These are phyloP conservation scores for Eucalyptus erythrocorys DNA, from an alignment of 345 rosid species.

Conservation along the genomic window DNA sequence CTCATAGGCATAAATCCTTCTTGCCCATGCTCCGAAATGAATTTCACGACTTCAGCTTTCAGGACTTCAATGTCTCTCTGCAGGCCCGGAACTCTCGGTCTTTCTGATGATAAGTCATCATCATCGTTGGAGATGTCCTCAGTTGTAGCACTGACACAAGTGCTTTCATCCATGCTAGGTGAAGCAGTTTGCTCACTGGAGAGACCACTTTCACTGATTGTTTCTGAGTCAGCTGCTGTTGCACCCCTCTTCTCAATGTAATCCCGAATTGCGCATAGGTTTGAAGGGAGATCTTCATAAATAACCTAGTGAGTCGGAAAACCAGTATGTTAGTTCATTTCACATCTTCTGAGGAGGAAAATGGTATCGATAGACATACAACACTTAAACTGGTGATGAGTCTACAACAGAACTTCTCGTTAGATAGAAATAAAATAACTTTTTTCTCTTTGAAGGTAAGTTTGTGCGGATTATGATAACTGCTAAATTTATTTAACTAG, in stretches of 20 bases:
- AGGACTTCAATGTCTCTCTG: constrained; percentile 73
- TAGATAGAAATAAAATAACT: not conserved
- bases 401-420: not conserved
- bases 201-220: constrained; percentile 12
- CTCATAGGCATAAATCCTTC: constrained; percentile 99
- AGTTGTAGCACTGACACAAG: not conserved
- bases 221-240: constrained; percentile 23
- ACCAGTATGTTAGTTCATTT: not conserved
- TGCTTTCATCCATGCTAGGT: constrained; percentile 6
- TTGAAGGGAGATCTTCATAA: constrained; percentile 96
- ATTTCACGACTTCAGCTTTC: constrained; percentile 73
- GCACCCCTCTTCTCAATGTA: constrained; percentile 55
- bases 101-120: constrained; percentile 21
- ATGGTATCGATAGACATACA: not conserved
- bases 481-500: not conserved
- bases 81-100: constrained; percentile 78
- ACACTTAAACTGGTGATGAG: not conserved
- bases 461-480: not conserved
- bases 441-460: not conserved
- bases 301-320: constrained; percentile 45
- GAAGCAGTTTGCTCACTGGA: constrained; percentile 19
- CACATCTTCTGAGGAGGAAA: not conserved
- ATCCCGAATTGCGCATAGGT: constrained; percentile 83
- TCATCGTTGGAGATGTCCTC: constrained; percentile 1
- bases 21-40: constrained; percentile 75